Evolutionary conservation across 1,139 yeast species (phyloP).

Genomic region (Yamadazyma atmosphaerica): DNA sequence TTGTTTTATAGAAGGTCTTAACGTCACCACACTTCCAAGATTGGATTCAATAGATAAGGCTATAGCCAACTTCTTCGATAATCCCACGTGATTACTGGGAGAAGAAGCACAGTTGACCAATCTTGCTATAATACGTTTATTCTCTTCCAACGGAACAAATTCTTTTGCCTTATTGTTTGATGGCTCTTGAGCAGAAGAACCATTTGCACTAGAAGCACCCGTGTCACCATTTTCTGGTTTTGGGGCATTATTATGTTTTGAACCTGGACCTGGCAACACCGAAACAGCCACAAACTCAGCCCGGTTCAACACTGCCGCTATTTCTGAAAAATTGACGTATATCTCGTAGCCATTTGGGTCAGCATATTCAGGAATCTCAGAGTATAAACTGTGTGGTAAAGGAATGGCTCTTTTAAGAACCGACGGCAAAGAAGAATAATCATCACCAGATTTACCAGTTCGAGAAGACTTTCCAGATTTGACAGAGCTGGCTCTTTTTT

Average conservation of each 20-base stretch:
- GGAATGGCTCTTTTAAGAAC: slow-evolving; percentile 56
- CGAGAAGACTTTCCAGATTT: slow-evolving; percentile 33
- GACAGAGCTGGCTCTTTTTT: slow-evolving; percentile 23
- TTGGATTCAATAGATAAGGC: slow-evolving; percentile 55
- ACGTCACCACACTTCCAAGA: slow-evolving; percentile 55
- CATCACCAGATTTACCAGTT: slow-evolving; percentile 28
- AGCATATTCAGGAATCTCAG: slow-evolving; percentile 20
- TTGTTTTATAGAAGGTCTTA: slow-evolving; percentile 51
- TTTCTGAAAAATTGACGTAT: slow-evolving; percentile 42
- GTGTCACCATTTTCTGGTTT: slow-evolving; percentile 10
- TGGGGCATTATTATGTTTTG: slow-evolving; percentile 20
- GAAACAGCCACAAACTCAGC: slow-evolving; percentile 57
- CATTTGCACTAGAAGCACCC: not conserved
- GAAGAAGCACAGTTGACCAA: slow-evolving; percentile 39
- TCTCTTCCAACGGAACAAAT: slow-evolving; percentile 28
- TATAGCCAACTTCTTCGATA: slow-evolving; percentile 57
- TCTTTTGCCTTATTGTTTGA: slow-evolving; percentile 9
- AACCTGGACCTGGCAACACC: slow-evolving; percentile 54
- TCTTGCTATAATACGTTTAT: slow-evolving; percentile 54
- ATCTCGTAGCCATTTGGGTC: slow-evolving; percentile 36
- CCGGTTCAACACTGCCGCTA: slow-evolving; percentile 20
- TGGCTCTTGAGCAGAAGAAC: slow-evolving; percentile 1
- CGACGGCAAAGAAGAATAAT: slow-evolving; percentile 32
- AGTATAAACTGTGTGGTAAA: slow-evolving; percentile 48
- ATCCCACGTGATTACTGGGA: slow-evolving; percentile 50